phyloP scores from a whole-genome alignment of 192 early-diverging fungal genomes.

The Endogone sp. region DNA sequence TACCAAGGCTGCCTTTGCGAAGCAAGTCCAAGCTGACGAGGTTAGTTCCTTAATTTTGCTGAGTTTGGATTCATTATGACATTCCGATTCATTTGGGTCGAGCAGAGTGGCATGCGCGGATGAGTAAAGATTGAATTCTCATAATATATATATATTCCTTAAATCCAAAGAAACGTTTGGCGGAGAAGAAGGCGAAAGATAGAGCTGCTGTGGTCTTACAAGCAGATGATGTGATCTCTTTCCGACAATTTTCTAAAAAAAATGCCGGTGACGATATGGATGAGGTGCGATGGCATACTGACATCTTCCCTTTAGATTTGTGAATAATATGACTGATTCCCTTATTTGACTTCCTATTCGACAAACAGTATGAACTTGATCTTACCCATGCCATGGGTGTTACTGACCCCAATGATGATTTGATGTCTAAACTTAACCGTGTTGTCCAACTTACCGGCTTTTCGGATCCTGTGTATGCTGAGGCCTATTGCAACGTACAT shows the following conservation, averaged over 20 bases:
- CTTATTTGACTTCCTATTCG: background rate
- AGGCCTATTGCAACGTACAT: constrained; percentile 95
- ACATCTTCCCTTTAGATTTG: background rate
- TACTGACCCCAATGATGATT: constrained; percentile 63
- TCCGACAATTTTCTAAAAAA: constrained; percentile 83
- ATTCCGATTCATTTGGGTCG: background rate
- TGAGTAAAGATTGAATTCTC: constrained; percentile 14
- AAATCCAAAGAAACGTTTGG: constrained; percentile 46
- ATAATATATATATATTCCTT: background rate
- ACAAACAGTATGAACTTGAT: constrained; percentile 75
- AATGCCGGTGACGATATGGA: constrained; percentile 56
- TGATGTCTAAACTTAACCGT: constrained; percentile 89
- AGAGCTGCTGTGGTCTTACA: constrained; percentile 65
- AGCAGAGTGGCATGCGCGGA: background rate
- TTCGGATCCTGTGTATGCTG: constrained; percentile 98
- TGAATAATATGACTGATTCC: constrained; percentile 3
- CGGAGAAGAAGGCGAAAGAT: constrained; percentile 61
- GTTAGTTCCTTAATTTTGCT: constrained; percentile 20
- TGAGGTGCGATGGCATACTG: constrained; percentile 37
- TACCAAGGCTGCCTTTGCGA: constrained; percentile 55
- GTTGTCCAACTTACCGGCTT: constrained; percentile 97
- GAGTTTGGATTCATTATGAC: background rate
- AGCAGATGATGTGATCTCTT: constrained; percentile 85
- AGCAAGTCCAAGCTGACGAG: constrained; percentile 67
- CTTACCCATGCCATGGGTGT: constrained; percentile 81